Evolutionary conservation across 306 rosid genomes (phyloP).

Genomic region (Cicer pinnatifidum): DNA sequence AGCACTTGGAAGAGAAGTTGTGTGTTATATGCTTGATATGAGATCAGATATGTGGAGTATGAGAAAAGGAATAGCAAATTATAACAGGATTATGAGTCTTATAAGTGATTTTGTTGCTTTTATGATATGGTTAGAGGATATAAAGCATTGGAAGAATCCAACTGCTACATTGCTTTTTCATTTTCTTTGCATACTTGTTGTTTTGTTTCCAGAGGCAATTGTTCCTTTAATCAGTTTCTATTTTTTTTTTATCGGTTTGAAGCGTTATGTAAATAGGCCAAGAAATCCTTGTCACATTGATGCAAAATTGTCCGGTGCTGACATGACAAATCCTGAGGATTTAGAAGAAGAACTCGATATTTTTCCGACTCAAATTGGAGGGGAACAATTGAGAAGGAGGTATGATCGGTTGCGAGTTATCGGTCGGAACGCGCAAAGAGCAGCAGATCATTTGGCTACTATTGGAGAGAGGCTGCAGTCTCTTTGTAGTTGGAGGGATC

Average conservation of each 20-base stretch:
- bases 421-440: constrained; percentile 42
- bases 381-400: constrained; percentile 44
- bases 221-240: constrained; percentile 40
- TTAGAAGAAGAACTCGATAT: constrained; percentile 55
- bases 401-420: constrained; percentile 53
- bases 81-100: constrained; percentile 41
- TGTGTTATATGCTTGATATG: constrained; percentile 46
- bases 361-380: constrained; percentile 47
- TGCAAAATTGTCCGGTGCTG: constrained; percentile 46
- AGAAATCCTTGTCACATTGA: constrained; percentile 50
- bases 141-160: constrained; percentile 48
- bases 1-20: constrained; percentile 49
- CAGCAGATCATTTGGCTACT: constrained; percentile 44
- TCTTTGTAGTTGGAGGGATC: constrained; percentile 57
- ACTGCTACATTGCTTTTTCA: constrained; percentile 22
- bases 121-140: constrained; percentile 47
- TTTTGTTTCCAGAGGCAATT: constrained; percentile 39
- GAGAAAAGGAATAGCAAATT: constrained; percentile 51
- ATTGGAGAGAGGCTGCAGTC: constrained; percentile 51
- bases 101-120: constrained; percentile 29
- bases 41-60: constrained; percentile 57
- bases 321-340: constrained; percentile 47
- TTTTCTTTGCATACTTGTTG: constrained; percentile 38
- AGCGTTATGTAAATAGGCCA: constrained; percentile 37
- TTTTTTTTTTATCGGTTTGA: constrained; percentile 35